Evolutionary conservation across 768 basidiomycete species (phyloP).

Genomic region (Lepiota brunneoincarnata): DNA sequence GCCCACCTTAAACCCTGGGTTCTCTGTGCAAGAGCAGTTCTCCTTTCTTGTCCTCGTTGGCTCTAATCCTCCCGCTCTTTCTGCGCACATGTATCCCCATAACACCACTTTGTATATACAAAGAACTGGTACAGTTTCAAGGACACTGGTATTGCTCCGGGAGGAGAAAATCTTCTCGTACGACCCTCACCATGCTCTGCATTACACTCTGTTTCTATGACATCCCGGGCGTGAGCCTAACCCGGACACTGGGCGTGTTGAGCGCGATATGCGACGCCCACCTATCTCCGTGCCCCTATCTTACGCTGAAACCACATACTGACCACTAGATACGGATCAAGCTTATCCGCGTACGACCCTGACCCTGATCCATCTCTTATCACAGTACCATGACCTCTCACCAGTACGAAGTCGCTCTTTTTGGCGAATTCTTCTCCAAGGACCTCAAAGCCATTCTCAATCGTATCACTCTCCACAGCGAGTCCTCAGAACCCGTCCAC

Average conservation of each 20-base stretch:
- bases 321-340: background rate
- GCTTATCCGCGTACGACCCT: background rate
- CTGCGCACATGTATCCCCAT: background rate
- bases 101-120: no score
- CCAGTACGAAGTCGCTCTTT: slow-evolving; percentile 79
- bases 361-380: slow-evolving; percentile 3
- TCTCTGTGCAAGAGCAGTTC: no score
- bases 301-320: background rate
- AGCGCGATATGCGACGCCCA: no score
- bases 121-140: no score
- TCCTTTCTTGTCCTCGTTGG: background rate
- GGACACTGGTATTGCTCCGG: no score
- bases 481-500: slow-evolving; percentile 73
- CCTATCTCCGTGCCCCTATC: background rate
- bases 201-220: background rate
- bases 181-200: no score
- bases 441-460: slow-evolving; percentile 78
- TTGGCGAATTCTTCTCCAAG: slow-evolving; percentile 76
- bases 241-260: background rate
- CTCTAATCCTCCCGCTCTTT: background rate
- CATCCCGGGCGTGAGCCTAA: background rate
- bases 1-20: slow-evolving; percentile 6
- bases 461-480: slow-evolving; percentile 78
- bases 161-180: no score
- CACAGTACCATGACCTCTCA: slow-evolving; percentile 46